Evolutionary conservation across 345 rosid genomes (phyloP), one percentile per base, ranked within the genome.

Genomic region (Populus euphratica): DNA sequence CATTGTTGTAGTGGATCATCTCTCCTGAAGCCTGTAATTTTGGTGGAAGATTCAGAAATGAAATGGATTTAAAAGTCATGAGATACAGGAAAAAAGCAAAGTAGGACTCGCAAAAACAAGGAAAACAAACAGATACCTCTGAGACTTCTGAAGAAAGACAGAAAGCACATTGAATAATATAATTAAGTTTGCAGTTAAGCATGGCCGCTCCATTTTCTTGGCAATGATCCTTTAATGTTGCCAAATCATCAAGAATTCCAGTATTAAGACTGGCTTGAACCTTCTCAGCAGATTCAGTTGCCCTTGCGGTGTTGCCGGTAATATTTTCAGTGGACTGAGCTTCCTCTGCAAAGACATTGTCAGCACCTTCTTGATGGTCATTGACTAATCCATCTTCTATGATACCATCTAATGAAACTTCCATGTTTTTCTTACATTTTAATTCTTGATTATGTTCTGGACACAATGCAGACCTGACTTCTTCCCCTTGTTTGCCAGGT

Each of bases 21-120:
- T 96, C 91, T 78, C 97, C 97, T 31, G 96, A 88, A 80, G 80
- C 92, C 97, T 96, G 89, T 72, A 62, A 73, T 68, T 80, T 78
- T 35, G 12, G 50, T 73, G 33, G 65, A 77, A 78, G 72, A 76
- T 62, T 41, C 50, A 70, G 64, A 74, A 78, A 44, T 13, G 39
- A 31, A 36, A 25, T 35, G 31, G 62, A 73, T 73, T 13, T 11
- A 61, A 44, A 9, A 25, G 14, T 18, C 20, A n/a, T 18, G 75
- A 39, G 76, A 47, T 13, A 68, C 25, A 12, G 20, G 12, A 36
- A 6, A 43, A 16, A 27, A 4, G 33, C 61, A 31, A 69, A 64
- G 72, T 41, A 16, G 47, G 27, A 31, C 61, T 68, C 17, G n/a
- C 59, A 43, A 73, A 76, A 36, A 76, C 33, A 47, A 70, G 68